Evolutionary conservation across 139 green algal genomes (phyloP), one percentile per base, ranked within the genome.

Genomic region (Klebsormidium nitens): DNA sequence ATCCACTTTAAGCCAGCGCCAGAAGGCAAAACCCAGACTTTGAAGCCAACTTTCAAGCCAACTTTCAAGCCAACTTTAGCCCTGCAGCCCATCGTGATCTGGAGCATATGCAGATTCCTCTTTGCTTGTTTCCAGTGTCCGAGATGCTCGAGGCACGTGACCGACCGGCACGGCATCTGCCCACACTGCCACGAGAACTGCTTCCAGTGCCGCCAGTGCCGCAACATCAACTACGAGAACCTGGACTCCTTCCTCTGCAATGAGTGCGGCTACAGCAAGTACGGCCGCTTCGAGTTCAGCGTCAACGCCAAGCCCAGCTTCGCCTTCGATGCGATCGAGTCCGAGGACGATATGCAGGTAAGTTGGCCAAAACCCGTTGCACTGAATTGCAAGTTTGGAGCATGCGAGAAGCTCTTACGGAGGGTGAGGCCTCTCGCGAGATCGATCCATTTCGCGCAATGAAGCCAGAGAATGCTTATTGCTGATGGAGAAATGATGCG

Each of bases 221-320:
- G 82, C 32, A 84, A 86, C 74, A 87, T 87, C 68, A 87, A 87
- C 66, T 85, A 87, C 64, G 82, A 87, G 49, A 79, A 82, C 35
- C 76, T 84, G 4, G 76, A 86, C 50, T 69, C 64, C 26, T 86
- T 87, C 64, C 58, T 86, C 35, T 87, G 82, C 76, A 84, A 81
- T 47, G 80, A 87, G 65, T 87, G 82, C 48, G 82, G 82, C n/a
- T 69, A 82, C 72, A 79, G 37, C 26, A 77, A 74, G 42, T 81
- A 85, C 49, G 82, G 70, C 8, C 71, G 66, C 2, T 66, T 87
- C n/a, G 79, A 86, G 3, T 73, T 81, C 59, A 67, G 42, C 6
- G 76, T 72, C 26, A 11, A 69, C n/a, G 65, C 71, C 2, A 72
- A 69, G 69, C 65, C 66, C 5, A 76, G 72, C 69, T 80, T 75